Evolutionary conservation across 257 asterid species (phyloP).

Genomic region (Nicotiana attenuata): DNA sequence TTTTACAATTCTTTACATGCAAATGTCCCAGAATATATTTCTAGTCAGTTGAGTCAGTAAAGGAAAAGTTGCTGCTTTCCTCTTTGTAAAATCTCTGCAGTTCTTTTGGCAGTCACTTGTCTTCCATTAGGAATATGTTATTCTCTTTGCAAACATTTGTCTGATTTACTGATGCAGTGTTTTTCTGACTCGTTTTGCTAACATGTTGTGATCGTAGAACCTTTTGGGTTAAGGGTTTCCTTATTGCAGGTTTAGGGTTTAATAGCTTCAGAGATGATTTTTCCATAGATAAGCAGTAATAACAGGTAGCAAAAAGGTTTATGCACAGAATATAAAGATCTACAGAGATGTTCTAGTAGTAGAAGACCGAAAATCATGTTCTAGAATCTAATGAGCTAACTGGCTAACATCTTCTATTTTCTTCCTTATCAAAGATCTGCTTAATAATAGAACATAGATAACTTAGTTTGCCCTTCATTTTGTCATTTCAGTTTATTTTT

Average conservation of each 20-base stretch:
- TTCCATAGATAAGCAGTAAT: constrained; percentile 1
- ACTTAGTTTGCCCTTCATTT: not conserved
- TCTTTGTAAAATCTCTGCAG: not conserved
- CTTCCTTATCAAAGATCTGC: not conserved
- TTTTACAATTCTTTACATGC: not conserved
- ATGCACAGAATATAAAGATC: not conserved
- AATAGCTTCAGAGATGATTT: not conserved
- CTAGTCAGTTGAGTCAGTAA: not conserved
- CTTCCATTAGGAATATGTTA: not conserved
- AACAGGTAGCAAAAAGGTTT: not conserved
- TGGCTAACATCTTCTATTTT: not conserved
- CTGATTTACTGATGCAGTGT: not conserved
- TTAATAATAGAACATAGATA: not conserved
- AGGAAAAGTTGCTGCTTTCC: not conserved
- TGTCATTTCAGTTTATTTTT: not conserved
- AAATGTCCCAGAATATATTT: not conserved
- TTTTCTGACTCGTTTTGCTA: not conserved
- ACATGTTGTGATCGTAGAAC: not conserved
- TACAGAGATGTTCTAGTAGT: constrained; percentile 3
- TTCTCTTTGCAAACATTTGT: not conserved
- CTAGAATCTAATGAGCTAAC: constrained; percentile 4
- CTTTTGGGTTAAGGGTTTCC: not conserved
- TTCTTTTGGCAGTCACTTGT: not conserved
- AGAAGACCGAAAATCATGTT: not conserved
- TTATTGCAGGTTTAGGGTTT: not conserved